phyloP scores from a whole-genome alignment of 179 eudicot genomes.

The Carnegiea gigantea region DNA sequence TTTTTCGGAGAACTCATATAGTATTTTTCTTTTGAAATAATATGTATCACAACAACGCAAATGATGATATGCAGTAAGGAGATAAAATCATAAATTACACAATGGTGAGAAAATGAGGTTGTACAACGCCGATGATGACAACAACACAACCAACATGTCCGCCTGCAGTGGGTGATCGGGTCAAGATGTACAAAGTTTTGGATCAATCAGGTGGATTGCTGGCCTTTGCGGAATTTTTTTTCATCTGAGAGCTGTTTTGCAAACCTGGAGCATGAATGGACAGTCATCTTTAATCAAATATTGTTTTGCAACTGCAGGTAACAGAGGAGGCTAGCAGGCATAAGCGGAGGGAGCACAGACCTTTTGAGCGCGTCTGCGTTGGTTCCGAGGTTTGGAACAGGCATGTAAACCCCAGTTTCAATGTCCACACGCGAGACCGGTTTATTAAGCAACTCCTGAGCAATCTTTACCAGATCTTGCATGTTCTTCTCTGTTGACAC shows the following conservation, averaged over 20 bases:
- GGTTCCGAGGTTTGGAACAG: conserved; percentile 39
- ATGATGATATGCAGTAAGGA: neutral
- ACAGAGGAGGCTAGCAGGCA: neutral
- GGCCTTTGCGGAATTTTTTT: conserved; percentile 23
- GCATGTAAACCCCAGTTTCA: conserved; percentile 37
- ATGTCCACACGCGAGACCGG: conserved; percentile 40
- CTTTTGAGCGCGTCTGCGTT: conserved; percentile 48
- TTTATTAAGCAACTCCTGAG: conserved; percentile 41
- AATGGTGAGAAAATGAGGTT: neutral
- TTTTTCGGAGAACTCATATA: neutral
- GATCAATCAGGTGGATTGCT: neutral
- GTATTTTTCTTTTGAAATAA: no score
- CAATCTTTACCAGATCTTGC: conserved; percentile 44
- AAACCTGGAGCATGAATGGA: conserved; percentile 24
- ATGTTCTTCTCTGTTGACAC: conserved; percentile 50
- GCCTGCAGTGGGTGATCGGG: neutral
- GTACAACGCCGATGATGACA: neutral
- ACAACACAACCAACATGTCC: neutral
- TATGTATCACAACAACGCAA: neutral
- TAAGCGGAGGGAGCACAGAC: conserved; percentile 17
- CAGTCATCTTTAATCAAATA: neutral
- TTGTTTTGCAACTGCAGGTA: neutral
- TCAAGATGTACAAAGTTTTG: neutral
- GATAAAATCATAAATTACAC: neutral
- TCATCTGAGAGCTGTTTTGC: conserved; percentile 33